Percentiles rank a stretch among this genome's conserved stretches.
Evolutionary conservation across 2,329 filamentous ascomycete species (phyloP).

Genomic region (Helotiales sp.): DNA sequence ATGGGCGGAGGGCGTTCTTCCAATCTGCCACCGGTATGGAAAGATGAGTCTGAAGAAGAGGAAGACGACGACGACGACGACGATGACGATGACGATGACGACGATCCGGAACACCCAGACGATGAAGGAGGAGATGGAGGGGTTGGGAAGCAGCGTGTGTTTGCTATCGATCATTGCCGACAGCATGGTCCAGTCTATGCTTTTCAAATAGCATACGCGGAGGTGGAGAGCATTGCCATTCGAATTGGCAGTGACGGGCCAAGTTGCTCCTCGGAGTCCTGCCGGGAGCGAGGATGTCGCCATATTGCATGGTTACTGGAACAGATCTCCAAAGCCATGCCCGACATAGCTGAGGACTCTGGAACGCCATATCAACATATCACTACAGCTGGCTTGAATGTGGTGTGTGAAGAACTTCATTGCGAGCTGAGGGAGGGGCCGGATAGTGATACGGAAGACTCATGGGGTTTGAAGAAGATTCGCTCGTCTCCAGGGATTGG

Average conservation of each 20-base stretch:
- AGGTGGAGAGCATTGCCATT: slow-evolving; percentile 27
- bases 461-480: slow-evolving; percentile 30
- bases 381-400: slow-evolving; percentile 23
- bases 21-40: slow-evolving; percentile 14
- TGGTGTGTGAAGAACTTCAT: slow-evolving; percentile 28
- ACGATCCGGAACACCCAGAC: too few relatives aligned
- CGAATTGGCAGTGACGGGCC: slow-evolving; percentile 24
- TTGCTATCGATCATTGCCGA: slow-evolving; percentile 30
- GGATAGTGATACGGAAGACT: slow-evolving; percentile 22
- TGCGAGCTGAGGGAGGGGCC: slow-evolving; percentile 30
- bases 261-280: slow-evolving; percentile 23
- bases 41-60: slow-evolving; percentile 13
- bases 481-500: slow-evolving; percentile 3
- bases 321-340: slow-evolving; percentile 17
- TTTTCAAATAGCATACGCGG: slow-evolving; percentile 32
- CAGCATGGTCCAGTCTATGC: slow-evolving; percentile 25
- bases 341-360: background rate
- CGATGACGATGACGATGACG: slow-evolving; percentile 8
- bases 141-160: slow-evolving; percentile 2
- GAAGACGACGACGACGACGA: slow-evolving; percentile 16
- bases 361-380: slow-evolving; percentile 26
- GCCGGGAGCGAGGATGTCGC: slow-evolving; percentile 22
- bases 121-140: slow-evolving; percentile 9
- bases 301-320: slow-evolving; percentile 30
- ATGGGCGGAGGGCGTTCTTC: background rate